These are phyloP conservation scores for Lactifluus subvellereus DNA, from an alignment of 768 basidiomycete species.

Conservation along the genomic window DNA sequence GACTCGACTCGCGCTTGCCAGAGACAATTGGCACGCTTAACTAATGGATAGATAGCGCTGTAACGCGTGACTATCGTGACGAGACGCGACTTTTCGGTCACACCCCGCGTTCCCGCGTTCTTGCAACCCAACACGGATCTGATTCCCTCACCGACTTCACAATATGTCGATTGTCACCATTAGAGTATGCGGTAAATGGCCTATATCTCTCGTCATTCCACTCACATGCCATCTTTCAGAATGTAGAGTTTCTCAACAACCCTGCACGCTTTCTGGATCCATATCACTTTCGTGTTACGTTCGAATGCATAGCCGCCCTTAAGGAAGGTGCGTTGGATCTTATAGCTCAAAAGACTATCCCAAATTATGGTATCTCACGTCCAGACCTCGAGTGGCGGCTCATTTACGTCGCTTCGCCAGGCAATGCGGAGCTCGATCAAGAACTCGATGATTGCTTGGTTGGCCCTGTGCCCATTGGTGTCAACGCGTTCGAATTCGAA, in stretches of 20 bases:
- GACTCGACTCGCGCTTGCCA: background rate
- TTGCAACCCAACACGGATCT: too few relatives aligned
- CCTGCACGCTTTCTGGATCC: constrained; percentile 87
- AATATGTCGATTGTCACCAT: constrained; percentile 27
- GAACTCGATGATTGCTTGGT: constrained; percentile 98
- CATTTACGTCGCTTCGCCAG: constrained; percentile 94
- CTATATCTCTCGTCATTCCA: background rate
- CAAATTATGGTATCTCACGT: background rate
- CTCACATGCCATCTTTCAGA: constrained; percentile 37
- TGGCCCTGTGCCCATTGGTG: constrained; percentile 92
- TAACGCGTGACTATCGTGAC: constrained; percentile 5
- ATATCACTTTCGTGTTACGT: constrained; percentile 92
- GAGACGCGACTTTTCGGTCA: constrained; percentile 16
- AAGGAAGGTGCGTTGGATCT: constrained; percentile 60
- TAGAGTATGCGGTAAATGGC: constrained; percentile 7
- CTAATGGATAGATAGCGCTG: background rate
- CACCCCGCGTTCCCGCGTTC: background rate
- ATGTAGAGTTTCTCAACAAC: constrained; percentile 89
- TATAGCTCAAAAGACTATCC: background rate
- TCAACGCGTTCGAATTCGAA: constrained; percentile 97
- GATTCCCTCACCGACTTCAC: too few relatives aligned
- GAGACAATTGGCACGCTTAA: background rate
- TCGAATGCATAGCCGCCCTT: constrained; percentile 90
- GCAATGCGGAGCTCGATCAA: constrained; percentile 87
- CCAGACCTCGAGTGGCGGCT: constrained; percentile 97